Base-by-base conservation (phyloP, 805 yeast genomes). In the Tetrapisispora nanseiensis region DNA sequence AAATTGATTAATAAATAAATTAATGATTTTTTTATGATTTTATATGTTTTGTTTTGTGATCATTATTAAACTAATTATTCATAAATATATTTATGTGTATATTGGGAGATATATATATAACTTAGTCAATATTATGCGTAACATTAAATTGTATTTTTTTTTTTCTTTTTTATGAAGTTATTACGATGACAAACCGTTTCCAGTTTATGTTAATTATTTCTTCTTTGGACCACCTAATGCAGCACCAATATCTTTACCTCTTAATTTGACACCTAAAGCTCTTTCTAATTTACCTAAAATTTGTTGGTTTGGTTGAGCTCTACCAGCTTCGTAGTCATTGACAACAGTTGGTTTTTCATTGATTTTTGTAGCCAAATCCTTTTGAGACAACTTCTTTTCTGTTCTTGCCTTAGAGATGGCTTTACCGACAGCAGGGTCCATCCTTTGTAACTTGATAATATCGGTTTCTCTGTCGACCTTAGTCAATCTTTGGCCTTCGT, bases 261-360 rank as follows among this genome's bases (percentile, higher is more conserved):
- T 79, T 61, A 92, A 77, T 70, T 87, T 92, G 50, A 92, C 82
- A 52, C 97, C 97, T 55, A 92, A 72, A 33, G 82, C 94, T 66
- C 96, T 78, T 71, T 92, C 97, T 64, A 92, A 68, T 71, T 92
- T 92, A 42, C 82, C 89, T 57, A 92, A 74, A 41, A 92, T 67
- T 68, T 89, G 97, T 71, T 92, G 98, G 71, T 86, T 89, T 45
- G 98, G 98, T 51, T 83, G 78, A 35, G 95, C 98, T 62, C 95
- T 80, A 46, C 95, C 97, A 43, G 95, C 85, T 71, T 92, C 98
- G 66, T 92, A 92, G 61, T 92, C 98, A 66, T 86, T 89, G 59
- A 92, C 80, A 47, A 92, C 83, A 52, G 81, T 86, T 47, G 97
- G 96, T 72, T 92, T 92, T 70, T 92, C 98, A 63, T 89, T 90